These are phyloP conservation scores for Prinsepia uniflora DNA, from an alignment of 306 rosid species.

Conservation along the genomic window DNA sequence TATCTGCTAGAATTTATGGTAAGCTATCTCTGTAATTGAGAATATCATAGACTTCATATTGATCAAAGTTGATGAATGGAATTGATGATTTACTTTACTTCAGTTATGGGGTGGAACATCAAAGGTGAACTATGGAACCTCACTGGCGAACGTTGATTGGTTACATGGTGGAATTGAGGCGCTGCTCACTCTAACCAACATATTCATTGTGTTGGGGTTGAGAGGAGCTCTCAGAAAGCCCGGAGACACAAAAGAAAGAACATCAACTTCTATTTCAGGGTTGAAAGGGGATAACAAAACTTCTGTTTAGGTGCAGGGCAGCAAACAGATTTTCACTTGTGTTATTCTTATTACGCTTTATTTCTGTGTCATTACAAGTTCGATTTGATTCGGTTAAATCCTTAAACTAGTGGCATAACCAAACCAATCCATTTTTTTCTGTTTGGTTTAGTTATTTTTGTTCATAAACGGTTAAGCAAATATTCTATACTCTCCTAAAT, in stretches of 20 bases:
- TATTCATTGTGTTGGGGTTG: constrained; percentile 82
- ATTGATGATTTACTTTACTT: constrained; percentile 13
- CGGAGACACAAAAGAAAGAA: constrained; percentile 28
- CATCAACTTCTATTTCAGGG: constrained; percentile 28
- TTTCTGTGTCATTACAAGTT: not conserved
- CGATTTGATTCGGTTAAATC: no score
- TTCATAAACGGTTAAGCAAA: no score
- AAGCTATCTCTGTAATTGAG: constrained; percentile 16
- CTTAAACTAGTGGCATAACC: no score
- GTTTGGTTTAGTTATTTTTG: no score
- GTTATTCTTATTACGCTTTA: not conserved
- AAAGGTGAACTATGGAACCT: constrained; percentile 82
- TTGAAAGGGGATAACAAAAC: constrained; percentile 37
- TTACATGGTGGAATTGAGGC: constrained; percentile 93
- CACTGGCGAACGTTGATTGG: constrained; percentile 95
- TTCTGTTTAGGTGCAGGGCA: constrained; percentile 21
- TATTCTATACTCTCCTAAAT: no score
- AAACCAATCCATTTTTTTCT: no score
- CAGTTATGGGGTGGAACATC: constrained; percentile 44
- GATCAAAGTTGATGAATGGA: not conserved
- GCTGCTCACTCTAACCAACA: constrained; percentile 75
- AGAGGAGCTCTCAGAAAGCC: constrained; percentile 62
- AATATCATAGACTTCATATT: not conserved
- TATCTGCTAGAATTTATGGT: constrained; percentile 97
- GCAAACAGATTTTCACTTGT: not conserved